Percentiles rank a stretch among this genome's conserved stretches.
Conservation (phyloP, 495 filamentous ascomycete genomes). For the Corynascus novoguineensis region DNA sequence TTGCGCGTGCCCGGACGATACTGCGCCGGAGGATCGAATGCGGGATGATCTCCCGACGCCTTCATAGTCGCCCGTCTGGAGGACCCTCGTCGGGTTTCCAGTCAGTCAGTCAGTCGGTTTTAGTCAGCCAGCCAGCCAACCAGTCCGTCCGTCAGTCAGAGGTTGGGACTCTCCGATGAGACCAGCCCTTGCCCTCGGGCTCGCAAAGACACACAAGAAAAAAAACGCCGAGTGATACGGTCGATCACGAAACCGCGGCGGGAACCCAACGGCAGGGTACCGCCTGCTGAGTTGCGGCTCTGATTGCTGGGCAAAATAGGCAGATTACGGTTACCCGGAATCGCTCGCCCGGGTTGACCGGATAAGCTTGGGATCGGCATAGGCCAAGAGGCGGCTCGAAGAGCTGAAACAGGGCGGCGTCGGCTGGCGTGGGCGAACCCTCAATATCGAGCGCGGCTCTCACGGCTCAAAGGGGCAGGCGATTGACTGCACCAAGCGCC, state of each 20-base stretch:
- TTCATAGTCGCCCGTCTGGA: background rate
- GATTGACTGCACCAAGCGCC: background rate
- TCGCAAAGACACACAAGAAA: too few relatives aligned
- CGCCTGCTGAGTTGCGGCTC: constrained; percentile 6
- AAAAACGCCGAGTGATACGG: background rate
- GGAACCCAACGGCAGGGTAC: background rate
- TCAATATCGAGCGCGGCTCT: constrained; percentile 6
- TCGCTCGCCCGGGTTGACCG: background rate
- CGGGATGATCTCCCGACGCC: constrained; percentile 14
- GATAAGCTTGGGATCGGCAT: constrained; percentile 7
- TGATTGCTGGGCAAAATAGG: constrained; percentile 7
- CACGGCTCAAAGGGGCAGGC: background rate
- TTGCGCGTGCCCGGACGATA: constrained; percentile 2
- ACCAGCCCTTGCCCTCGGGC: too few relatives aligned
- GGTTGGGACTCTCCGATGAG: too few relatives aligned
- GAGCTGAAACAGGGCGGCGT: constrained; percentile 8
- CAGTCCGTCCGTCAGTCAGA: too few relatives aligned
- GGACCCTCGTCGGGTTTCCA: too few relatives aligned
- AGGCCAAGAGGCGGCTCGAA: background rate
- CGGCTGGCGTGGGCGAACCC: background rate
- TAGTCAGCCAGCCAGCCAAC: background rate
- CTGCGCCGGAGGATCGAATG: background rate
- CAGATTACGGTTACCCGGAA: constrained; percentile 8
- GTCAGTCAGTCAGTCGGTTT: background rate
- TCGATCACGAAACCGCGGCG: constrained; percentile 1